Conservation (phyloP, 2,329 filamentous ascomycete species). For the Helminthosporium solani region DNA sequence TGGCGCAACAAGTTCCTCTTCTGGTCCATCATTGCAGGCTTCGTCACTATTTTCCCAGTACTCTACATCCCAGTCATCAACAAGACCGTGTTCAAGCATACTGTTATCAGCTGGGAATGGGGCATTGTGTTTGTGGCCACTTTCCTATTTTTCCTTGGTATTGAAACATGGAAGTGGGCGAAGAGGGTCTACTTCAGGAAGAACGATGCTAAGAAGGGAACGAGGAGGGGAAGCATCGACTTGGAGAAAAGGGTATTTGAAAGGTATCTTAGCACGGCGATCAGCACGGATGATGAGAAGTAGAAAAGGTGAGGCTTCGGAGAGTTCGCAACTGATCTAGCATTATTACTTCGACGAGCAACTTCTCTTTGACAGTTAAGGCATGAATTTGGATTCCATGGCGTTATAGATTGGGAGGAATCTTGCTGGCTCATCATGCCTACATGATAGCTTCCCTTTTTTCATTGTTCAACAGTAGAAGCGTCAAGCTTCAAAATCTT, state of each 20-base stretch:
- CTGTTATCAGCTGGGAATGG: conserved; percentile 69
- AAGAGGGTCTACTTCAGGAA: conserved; percentile 54
- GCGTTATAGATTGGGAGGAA: too few species aligned
- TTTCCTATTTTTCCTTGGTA: conserved; percentile 62
- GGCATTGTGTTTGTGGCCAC: conserved; percentile 63
- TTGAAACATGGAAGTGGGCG: conserved; percentile 66
- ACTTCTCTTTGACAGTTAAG: too few species aligned
- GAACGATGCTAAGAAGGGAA: conserved; percentile 16
- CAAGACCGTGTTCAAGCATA: conserved; percentile 65
- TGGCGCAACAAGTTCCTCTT: conserved; percentile 70
- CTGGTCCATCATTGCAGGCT: conserved; percentile 47
- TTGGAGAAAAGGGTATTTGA: conserved; percentile 34
- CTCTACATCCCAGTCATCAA: conserved; percentile 70
- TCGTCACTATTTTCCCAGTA: conserved; percentile 49
- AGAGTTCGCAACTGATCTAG: too few species aligned
- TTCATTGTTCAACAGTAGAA: too few species aligned
- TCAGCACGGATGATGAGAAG: conserved; percentile 36
- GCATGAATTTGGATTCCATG: too few species aligned
- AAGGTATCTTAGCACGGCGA: conserved; percentile 34
- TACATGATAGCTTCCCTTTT: too few species aligned
- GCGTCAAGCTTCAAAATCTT: too few species aligned
- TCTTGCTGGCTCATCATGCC: too few species aligned
- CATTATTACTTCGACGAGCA: too few species aligned
- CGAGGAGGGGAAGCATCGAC: conserved; percentile 31
- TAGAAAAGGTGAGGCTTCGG: too few species aligned